These are phyloP conservation scores for Asterochloris erici DNA, from an alignment of 139 green algal genomes.

Conservation along the genomic window DNA sequence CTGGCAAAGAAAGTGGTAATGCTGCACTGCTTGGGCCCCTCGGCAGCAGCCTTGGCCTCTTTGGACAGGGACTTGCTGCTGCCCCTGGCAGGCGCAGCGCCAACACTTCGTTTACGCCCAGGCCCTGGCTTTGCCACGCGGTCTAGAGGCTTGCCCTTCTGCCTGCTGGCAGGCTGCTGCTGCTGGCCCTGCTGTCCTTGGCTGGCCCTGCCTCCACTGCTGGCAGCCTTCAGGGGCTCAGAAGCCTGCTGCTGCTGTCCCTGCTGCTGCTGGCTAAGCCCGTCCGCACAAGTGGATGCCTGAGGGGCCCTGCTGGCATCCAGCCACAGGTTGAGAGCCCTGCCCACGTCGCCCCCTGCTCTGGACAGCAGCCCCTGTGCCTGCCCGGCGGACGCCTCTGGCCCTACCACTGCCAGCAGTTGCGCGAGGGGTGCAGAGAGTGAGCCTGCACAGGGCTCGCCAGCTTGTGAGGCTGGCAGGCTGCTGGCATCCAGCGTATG, in stretches of 20 bases:
- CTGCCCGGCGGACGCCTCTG: neutral
- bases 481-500: too few species aligned
- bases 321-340: constrained; percentile 37
- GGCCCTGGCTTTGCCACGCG: neutral
- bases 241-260: neutral
- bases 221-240: neutral
- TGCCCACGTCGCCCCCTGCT: constrained; percentile 20
- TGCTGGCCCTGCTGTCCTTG: neutral
- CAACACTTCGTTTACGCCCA: neutral
- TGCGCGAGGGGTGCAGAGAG: constrained; percentile 1
- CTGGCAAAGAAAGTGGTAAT: too few species aligned
- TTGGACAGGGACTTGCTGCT: too few species aligned
- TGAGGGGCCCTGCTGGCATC: constrained; percentile 8
- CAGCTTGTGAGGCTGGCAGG: too few species aligned
- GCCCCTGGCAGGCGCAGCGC: too few species aligned
- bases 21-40: too few species aligned
- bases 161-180: neutral
- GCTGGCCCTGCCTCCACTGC: neutral
- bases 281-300: too few species aligned
- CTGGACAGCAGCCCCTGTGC: constrained; percentile 34
- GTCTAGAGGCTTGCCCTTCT: neutral
- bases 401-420: constrained; percentile 39
- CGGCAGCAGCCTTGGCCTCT: too few species aligned
- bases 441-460: too few species aligned
- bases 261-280: neutral